Base-by-base conservation (phyloP, 1,284 basidiomycete species). In the Malassezia furfur region DNA sequence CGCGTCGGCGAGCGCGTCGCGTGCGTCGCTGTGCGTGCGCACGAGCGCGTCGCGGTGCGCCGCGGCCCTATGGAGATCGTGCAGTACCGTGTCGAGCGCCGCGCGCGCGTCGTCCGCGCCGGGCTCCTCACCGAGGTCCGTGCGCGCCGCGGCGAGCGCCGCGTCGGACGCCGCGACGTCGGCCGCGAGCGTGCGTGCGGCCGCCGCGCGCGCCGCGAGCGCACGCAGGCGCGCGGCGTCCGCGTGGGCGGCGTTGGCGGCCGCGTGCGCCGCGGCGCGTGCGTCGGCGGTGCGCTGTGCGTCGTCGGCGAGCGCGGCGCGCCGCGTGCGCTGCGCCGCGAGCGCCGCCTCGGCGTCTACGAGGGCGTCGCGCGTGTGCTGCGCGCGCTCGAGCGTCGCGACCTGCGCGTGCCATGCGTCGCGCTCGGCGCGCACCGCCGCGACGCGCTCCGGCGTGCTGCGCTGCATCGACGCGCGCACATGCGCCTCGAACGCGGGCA, bases 181-280 rank as follows among this genome's bases (percentile, higher is more conserved):
- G 17, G n/a, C 68, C 36, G 77, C 75, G 39, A 72, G 56, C 37
- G 63, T 62, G 15, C 64, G 52, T 14, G 50, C 41, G 25, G 70
- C 60, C n/a, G 57, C 52, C 19, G 64, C 65, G 6, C 66, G 32
- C 22, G 59, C 60, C 36, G 61, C 64, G 40, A 64, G 64, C 61
- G 9, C 63, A 52, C 11, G 19, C 53, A 15, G 59, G 59, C 55
- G 7, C 63, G 67, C 64, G 58, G 25, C 25, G 25, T 28, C 25
- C 12, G 52, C 52, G 6, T 60, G 44, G 2, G 79, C 64, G 19
- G 77, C 53, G n/a, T 48, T 40, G 28, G 67, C 68, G 25, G 71
- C 64, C 14, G 74, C 71, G 48, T 74, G 70, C 17, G 74, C 73
- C 49, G 76, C 71, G 37, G 75, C 69, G 48, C 76, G 63, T 32